Base-by-base conservation (phyloP, 2,329 filamentous ascomycete species). In the Cryphonectria radicalis region DNA sequence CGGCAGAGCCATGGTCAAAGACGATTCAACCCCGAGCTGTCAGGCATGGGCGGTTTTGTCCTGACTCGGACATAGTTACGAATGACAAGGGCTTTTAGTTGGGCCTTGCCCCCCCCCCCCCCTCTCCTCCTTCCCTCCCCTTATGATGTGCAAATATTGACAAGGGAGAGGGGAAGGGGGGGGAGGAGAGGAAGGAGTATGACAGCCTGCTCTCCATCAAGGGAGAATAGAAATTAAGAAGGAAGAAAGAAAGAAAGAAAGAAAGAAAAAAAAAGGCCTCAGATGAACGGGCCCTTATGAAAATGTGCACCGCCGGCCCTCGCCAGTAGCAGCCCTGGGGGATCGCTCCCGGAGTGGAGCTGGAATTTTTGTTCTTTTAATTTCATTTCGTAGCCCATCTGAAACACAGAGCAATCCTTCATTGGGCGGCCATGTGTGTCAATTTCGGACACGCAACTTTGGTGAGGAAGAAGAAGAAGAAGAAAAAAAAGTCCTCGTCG, bases 281-380 rank as follows among this genome's bases (percentile, higher is more conserved):
- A 19, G 25, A 19, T 32, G 14, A 4, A 35, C 14, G 28, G 28
- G 10, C 13, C 17, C 13, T 35, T 59, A 7, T 35, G 13, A 32
- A 59, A 35, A 62, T 13, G 6, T 62, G 32, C 35, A 62, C 1
- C 59, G 1, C 6, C 35, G 59, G 19, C 59, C 19, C 59, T 40
- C 35, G 32, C 35, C 59, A 25, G 35, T 19, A 22, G 32, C 22
- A 35, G 28, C 10, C 46, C 46, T 4, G 8, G 46, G 46, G 46
- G 32, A 37, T 62, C 35, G 59, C 32, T n/a, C 35, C 59, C 59
- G 19, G 35, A 40, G 59, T 62, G 59, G 59, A 62, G 35, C 28
- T 37, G 32, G 19, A 6, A 2, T 5, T n/a, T 40, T 4, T 32
- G 32, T 3, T 32, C 3, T 32, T 32, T 35, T 40, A 22, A n/a